Percentiles rank a stretch among this genome's conserved stretches.
Conservation (phyloP, 1,284 basidiomycete species). For the Schizopora paradoxa region DNA sequence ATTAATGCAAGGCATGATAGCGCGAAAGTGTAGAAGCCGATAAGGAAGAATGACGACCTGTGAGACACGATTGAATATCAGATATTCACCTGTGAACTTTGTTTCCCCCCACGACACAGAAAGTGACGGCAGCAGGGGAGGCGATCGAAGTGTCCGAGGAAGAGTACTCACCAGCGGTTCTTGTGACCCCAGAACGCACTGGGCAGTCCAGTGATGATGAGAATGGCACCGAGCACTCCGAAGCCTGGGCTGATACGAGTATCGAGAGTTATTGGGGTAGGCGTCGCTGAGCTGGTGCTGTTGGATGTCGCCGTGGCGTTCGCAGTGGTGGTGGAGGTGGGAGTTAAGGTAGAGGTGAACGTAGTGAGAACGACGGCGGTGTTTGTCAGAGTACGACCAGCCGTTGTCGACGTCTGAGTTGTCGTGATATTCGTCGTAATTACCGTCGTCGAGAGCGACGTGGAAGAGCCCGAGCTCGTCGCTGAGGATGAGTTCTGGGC, state of each 20-base stretch:
- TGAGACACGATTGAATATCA: conserved; percentile 12
- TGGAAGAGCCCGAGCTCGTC: conserved; percentile 18
- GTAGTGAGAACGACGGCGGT: conserved; percentile 51
- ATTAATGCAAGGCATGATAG: conserved; percentile 86
- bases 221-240: conserved; percentile 81
- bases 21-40: conserved; percentile 84
- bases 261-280: conserved; percentile 51
- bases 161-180: conserved; percentile 70
- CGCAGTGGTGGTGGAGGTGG: conserved; percentile 33
- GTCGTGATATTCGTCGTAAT: conserved; percentile 46
- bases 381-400: conserved; percentile 25
- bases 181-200: conserved; percentile 90
- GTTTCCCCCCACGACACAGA: too few species aligned
- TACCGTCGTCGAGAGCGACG: conserved; percentile 27
- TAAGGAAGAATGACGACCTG: conserved; percentile 90
- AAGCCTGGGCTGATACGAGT: conserved; percentile 86
- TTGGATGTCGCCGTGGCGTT: conserved; percentile 32
- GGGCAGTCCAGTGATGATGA: conserved; percentile 86
- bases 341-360: conserved; percentile 49
- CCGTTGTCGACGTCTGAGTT: conserved; percentile 34
- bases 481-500: conserved; percentile 24
- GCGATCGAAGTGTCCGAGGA: conserved; percentile 18
- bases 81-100: too few species aligned
- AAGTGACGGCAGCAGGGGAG: too few species aligned
- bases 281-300: conserved; percentile 36